Evolutionary conservation across 768 basidiomycete species (phyloP).

Genomic region (Candolleomyces efflorescens): DNA sequence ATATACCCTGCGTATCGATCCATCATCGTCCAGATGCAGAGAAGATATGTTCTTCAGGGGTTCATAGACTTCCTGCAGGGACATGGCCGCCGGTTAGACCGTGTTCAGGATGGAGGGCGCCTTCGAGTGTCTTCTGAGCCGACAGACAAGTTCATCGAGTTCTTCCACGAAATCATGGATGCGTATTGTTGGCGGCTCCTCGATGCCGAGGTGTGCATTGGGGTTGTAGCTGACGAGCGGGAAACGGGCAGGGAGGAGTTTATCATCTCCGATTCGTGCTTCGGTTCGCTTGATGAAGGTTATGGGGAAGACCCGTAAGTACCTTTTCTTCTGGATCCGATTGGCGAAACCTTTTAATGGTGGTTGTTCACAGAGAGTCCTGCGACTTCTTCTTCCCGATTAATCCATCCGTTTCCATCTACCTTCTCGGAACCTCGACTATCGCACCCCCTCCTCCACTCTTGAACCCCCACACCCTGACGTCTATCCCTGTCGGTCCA

Average conservation of each 20-base stretch:
- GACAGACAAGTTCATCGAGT: conserved; percentile 13
- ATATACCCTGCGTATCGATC: conserved; percentile 26
- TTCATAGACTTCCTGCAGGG: conserved; percentile 29
- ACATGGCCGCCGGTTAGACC: background rate
- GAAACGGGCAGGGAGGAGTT: conserved; percentile 38
- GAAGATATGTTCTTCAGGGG: conserved; percentile 26
- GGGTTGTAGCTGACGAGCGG: conserved; percentile 42
- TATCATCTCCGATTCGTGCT: conserved; percentile 50
- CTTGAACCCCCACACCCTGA: conserved; percentile 15
- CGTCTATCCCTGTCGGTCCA: conserved; percentile 43
- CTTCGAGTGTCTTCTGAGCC: background rate
- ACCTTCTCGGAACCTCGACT: conserved; percentile 39
- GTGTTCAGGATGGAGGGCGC: background rate
- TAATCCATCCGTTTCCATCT: conserved; percentile 48
- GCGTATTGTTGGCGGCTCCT: conserved; percentile 45
- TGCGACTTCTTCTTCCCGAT: conserved; percentile 54
- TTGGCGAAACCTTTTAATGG: background rate
- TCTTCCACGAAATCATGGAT: conserved; percentile 32
- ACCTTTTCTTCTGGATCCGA: background rate
- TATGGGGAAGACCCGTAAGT: conserved; percentile 40
- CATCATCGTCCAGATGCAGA: conserved; percentile 25
- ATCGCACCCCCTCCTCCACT: conserved; percentile 11
- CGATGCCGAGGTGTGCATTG: conserved; percentile 50
- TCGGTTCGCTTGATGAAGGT: conserved; percentile 48
- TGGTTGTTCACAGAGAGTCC: conserved; percentile 30